phyloP scores from a whole-genome alignment of 1,284 basidiomycete genomes.

The Uromyces viciae-fabae region DNA sequence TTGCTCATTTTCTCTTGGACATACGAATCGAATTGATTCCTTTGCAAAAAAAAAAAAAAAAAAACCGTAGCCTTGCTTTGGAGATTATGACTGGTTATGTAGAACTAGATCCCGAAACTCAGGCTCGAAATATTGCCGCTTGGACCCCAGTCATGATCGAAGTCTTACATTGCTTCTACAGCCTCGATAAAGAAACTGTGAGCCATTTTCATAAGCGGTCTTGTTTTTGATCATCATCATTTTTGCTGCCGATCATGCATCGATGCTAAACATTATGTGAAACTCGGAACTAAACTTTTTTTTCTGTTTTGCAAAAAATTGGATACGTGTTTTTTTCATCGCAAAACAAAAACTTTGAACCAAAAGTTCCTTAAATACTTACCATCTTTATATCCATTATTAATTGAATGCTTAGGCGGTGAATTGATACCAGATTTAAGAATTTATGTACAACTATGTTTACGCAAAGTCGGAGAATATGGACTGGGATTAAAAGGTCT shows the following conservation, averaged over 20 bases:
- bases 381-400: conserved; percentile 30
- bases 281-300: background rate
- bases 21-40: background rate
- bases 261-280: background rate
- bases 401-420: conserved; percentile 20
- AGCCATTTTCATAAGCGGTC: no score
- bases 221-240: background rate
- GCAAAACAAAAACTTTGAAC: no score
- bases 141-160: conserved; percentile 98
- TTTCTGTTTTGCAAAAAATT: no score
- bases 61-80: conserved; percentile 68
- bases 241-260: no score
- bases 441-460: conserved; percentile 29
- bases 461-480: conserved; percentile 27
- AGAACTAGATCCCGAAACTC: conserved; percentile 81
- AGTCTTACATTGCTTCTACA: conserved; percentile 82
- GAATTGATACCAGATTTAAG: conserved; percentile 23
- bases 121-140: conserved; percentile 89
- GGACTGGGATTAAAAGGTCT: background rate
- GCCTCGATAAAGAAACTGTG: conserved; percentile 81
- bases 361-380: conserved; percentile 27
- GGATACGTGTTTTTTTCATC: no score
- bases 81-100: conserved; percentile 88
- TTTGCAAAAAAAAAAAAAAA: background rate
- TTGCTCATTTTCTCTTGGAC: background rate